Evolutionary conservation across 164 flowering plant species (phyloP).

Genomic region (Stephania cephalantha): DNA sequence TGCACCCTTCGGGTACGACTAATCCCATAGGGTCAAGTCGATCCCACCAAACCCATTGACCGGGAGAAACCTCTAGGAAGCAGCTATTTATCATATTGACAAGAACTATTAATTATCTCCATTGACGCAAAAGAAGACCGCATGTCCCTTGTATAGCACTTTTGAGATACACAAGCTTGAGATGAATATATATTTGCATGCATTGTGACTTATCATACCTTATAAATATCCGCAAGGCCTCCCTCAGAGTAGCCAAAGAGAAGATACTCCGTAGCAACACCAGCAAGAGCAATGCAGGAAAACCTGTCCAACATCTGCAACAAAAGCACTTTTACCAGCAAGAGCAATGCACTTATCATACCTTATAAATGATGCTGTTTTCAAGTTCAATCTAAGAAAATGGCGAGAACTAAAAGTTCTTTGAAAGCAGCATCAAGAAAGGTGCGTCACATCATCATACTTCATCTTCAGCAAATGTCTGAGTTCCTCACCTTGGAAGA

Average conservation of each 20-base stretch:
- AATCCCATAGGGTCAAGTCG: no score
- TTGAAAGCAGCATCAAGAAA: neutral
- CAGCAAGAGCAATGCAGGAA: conserved; percentile 85
- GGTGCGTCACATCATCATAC: neutral
- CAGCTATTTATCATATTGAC: no score
- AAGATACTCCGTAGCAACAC: conserved; percentile 82
- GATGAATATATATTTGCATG: neutral
- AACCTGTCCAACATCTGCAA: conserved; percentile 72
- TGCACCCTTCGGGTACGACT: no score
- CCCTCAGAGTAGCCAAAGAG: conserved; percentile 77
- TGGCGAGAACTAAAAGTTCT: neutral
- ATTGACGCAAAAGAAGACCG: no score
- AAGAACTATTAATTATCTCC: no score
- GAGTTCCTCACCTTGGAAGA: conserved; percentile 50
- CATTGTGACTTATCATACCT: conserved; percentile 34
- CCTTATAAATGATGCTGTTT: neutral
- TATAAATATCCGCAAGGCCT: conserved; percentile 67
- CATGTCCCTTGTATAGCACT: no score
- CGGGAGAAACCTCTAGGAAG: no score
- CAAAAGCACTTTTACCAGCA: neutral
- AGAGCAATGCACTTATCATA: neutral
- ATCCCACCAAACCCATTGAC: no score
- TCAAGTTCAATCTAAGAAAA: neutral
- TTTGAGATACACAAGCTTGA: neutral
- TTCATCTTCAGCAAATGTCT: neutral